A percentile compares a stretch with the other conserved stretches of the same genome.
These are phyloP conservation scores for Mycena venus DNA, from an alignment of 768 basidiomycete species.

Conservation along the genomic window DNA sequence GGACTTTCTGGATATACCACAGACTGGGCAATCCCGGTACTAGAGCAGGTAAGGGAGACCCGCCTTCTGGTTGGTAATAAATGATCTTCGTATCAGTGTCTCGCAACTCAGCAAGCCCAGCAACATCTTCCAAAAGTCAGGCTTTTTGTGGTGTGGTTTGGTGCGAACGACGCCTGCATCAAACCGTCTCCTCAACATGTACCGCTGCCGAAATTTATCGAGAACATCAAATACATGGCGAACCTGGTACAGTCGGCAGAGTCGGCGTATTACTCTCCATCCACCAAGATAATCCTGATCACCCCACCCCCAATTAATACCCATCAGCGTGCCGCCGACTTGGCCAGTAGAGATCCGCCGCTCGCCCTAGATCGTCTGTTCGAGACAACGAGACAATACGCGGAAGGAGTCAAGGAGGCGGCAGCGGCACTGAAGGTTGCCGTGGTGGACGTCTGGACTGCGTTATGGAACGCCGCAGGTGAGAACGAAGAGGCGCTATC, in stretches of 20 bases:
- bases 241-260: constrained; percentile 70
- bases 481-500: constrained; percentile 65
- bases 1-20: constrained; percentile 90
- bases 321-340: constrained; percentile 64
- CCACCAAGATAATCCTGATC: constrained; percentile 83
- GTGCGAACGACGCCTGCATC: constrained; percentile 88
- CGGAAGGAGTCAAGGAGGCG: constrained; percentile 75
- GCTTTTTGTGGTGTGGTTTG: constrained; percentile 90
- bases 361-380: constrained; percentile 70
- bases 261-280: constrained; percentile 76
- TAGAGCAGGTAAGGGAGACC: constrained; percentile 72
- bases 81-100: constrained; percentile 55
- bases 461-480: constrained; percentile 81
- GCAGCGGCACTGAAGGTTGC: constrained; percentile 68
- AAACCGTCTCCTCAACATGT: constrained; percentile 80
- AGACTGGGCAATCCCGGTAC: constrained; percentile 85
- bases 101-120: constrained; percentile 66
- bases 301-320: constrained; percentile 89
- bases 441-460: constrained; percentile 82
- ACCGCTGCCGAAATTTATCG: constrained; percentile 72
- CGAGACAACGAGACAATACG: constrained; percentile 75
- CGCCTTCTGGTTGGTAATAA: background rate
- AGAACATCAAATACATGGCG: constrained; percentile 76
- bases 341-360: constrained; percentile 64
- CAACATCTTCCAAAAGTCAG: constrained; percentile 69